phyloP scores from a whole-genome alignment of 345 rosid species.

The Atalantia buxifolia region DNA sequence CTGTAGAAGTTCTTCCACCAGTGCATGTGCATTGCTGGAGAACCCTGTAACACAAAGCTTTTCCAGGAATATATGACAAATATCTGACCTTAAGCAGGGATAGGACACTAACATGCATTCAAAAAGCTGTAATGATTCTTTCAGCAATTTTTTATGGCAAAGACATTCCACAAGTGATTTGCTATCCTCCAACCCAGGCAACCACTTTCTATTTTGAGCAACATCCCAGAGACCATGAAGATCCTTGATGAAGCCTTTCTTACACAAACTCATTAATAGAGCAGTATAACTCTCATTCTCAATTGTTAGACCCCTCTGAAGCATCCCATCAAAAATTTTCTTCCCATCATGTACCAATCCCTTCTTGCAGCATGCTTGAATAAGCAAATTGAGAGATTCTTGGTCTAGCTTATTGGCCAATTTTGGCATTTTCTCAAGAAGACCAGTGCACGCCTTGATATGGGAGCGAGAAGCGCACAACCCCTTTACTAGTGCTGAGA shows the following conservation, averaged over 20 bases:
- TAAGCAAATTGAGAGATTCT: slow-evolving; percentile 54
- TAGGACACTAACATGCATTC: slow-evolving; percentile 38
- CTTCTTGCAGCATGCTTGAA: slow-evolving; percentile 54
- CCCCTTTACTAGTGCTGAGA: slow-evolving; percentile 41
- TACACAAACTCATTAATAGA: slow-evolving; percentile 46
- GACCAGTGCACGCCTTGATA: slow-evolving; percentile 31
- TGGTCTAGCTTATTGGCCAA: slow-evolving; percentile 50
- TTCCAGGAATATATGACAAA: slow-evolving; percentile 42
- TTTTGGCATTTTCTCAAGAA: slow-evolving; percentile 53
- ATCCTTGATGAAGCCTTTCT: slow-evolving; percentile 40
- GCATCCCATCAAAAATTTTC: slow-evolving; percentile 46
- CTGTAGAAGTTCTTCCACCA: slow-evolving; percentile 45
- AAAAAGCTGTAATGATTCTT: slow-evolving; percentile 58
- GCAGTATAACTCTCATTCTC: slow-evolving; percentile 41
- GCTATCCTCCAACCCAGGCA: slow-evolving; percentile 38
- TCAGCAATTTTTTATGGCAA: slow-evolving; percentile 40
- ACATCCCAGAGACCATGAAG: slow-evolving; percentile 40
- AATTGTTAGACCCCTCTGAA: slow-evolving; percentile 36
- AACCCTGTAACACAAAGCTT: slow-evolving; percentile 47
- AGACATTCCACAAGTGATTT: slow-evolving; percentile 48
- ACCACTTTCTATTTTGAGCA: slow-evolving; percentile 45
- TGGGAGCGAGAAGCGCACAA: slow-evolving; percentile 40
- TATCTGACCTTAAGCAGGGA: slow-evolving; percentile 32
- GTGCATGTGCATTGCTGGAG: slow-evolving; percentile 30
- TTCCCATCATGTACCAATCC: slow-evolving; percentile 48